Conservation (phyloP, 202 grass and related monocot species). For the Bolboschoenoplectus hybrid region DNA sequence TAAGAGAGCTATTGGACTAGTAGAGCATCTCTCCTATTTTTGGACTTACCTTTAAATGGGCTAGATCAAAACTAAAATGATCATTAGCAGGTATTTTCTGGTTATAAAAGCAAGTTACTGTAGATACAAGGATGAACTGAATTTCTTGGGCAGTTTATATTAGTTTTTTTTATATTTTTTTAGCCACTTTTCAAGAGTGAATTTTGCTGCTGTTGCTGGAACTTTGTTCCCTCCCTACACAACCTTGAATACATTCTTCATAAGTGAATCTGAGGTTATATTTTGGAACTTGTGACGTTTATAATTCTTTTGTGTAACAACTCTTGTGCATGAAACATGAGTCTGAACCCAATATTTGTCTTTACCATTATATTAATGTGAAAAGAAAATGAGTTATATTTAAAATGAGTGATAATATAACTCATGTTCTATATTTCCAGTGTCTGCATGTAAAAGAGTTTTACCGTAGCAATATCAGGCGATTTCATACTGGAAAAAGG, state of each 20-base stretch:
- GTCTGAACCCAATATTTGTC: neutral
- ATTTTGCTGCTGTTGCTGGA: neutral
- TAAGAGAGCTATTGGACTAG: neutral
- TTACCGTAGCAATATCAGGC: conserved; percentile 57
- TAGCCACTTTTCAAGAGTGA: neutral
- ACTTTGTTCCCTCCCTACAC: neutral
- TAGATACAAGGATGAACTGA: neutral
- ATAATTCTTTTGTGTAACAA: neutral
- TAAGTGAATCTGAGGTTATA: conserved; percentile 21
- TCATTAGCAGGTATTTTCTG: neutral
- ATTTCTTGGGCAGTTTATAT: neutral
- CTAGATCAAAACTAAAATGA: neutral
- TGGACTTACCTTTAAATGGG: neutral
- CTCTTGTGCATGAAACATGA: neutral
- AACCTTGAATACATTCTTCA: neutral
- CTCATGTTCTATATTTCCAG: neutral
- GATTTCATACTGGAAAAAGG: conserved; percentile 51
- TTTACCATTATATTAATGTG: neutral
- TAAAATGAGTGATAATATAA: neutral
- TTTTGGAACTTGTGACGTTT: conserved; percentile 19
- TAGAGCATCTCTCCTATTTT: neutral
- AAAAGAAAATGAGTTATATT: conserved; percentile 5
- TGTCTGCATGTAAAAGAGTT: conserved; percentile 31
- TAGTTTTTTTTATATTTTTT: neutral
- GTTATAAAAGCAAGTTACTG: neutral